Percentiles rank a stretch among this genome's conserved stretches.
Evolutionary conservation across 75 land plant genomes (phyloP).

Genomic region (Cupressus sempervirens): DNA sequence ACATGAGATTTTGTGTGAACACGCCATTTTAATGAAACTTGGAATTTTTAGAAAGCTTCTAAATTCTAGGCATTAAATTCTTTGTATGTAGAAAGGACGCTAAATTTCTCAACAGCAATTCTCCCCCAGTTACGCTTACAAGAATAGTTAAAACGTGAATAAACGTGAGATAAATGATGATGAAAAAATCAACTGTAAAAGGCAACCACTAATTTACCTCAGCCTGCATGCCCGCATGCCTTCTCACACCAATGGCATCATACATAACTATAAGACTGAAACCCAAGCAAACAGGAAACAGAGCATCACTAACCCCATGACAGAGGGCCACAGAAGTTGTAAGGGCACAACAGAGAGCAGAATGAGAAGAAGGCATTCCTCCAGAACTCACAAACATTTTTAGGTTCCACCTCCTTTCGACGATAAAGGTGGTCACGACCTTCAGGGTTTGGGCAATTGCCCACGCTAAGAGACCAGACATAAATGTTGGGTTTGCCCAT

Average conservation of each 20-base stretch:
- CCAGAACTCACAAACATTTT: constrained; percentile 73
- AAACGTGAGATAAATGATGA: background rate
- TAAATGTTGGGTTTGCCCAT: constrained; percentile 81
- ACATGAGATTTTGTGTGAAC: background rate
- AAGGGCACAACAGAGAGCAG: constrained; percentile 81
- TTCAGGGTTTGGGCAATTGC: constrained; percentile 73
- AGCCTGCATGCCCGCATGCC: constrained; percentile 96
- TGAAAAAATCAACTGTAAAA: background rate
- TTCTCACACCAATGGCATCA: constrained; percentile 87
- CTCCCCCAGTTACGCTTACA: background rate
- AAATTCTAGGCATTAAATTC: background rate
- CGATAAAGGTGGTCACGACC: constrained; percentile 63
- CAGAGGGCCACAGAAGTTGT: constrained; percentile 87
- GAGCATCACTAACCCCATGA: constrained; percentile 76
- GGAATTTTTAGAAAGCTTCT: background rate
- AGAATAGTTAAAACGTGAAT: background rate
- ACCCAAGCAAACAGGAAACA: constrained; percentile 91
- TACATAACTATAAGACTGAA: constrained; percentile 96
- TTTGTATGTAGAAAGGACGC: background rate
- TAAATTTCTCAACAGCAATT: background rate
- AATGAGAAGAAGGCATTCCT: constrained; percentile 97
- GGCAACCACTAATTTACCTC: constrained; percentile 36
- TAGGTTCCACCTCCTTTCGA: constrained; percentile 79
- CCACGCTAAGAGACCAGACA: constrained; percentile 88
- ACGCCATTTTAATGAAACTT: background rate